Base-by-base conservation (phyloP, 371 early-diverging fungal genomes). In the Mortierella sp. region DNA sequence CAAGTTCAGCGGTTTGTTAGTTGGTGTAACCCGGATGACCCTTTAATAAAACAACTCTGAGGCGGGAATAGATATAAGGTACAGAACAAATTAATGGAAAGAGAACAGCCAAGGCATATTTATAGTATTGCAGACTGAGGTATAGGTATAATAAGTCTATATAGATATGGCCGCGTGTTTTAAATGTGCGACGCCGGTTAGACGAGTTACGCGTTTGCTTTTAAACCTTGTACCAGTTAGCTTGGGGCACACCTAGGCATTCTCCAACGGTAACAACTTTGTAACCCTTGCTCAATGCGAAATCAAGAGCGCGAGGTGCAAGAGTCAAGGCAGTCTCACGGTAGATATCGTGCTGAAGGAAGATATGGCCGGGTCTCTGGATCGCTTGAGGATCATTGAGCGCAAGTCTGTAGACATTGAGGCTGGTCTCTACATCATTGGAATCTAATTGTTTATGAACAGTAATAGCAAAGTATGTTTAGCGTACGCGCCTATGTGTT, bases 211-310 rank as follows among this genome's bases (percentile, higher is more conserved):
- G 9, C 11, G 16, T 43, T 14, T 16, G 4, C 0, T 16, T 10
- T 43, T 43, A 43, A 16, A 43, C 43, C 30, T 68, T 61, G 71
- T 73, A 73, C 79, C 79, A 78, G 45, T 49, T 45, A 14, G 0
- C 11, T 55, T 66, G 26, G 54, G 66, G 0, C 28, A 62, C 47
- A 14, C 75, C 79, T 57, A 79, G 55, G 60, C 79, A 79, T 24
- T 57, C 60, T 5, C 75, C 75, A 16, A 79, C 79, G 24, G 79
- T 66, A 55, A 79, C 79, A 65, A 79, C 68, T 64, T 70, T 73
- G 65, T 52, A 74, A 2, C 64, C 64, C 32, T 49, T 60, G 11
- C n/a, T 28, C 22, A 47, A 26, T 20, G 74, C 71, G 9, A 24
- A 55, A 20, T 70, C 68, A 43, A 78, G 63, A 52, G 74, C 74